Evolutionary conservation across 2,329 filamentous ascomycete species (phyloP), one percentile per base, ranked within the genome.

Genomic region (Knoxdaviesia proteae): DNA sequence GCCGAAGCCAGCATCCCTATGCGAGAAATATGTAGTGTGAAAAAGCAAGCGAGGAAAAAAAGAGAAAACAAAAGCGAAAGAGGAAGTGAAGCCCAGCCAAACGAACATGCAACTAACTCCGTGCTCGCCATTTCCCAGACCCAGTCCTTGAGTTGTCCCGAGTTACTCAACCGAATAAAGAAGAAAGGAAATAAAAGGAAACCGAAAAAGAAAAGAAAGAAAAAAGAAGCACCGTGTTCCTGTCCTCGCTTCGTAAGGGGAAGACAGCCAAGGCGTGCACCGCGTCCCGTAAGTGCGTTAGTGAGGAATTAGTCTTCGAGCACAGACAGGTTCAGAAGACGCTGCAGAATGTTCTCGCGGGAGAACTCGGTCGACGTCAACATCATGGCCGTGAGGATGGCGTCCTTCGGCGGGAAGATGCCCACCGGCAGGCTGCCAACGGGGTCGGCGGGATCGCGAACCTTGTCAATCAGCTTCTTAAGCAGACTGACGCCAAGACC

Each of bases 271-370:
- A 20, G 20, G 20, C 20, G 20, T 20, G 20, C 20, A 20, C 20
- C 20, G 20, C 2, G 20, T 20, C 20, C 20, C 20, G 20, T 20
- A 20, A 20, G 20, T 20, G 20, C 20, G 20, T 20, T 2, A 20
- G 20, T 20, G 20, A 20, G 20, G 20, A 20, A 2, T 20, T 20
- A 20, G 20, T 20, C 20, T 20, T 20, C 20, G 41, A 45, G 87
- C 41, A 67, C 87, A 36, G 83, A 81, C 56, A 84, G 83, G 59
- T 70, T 68, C 46, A 81, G 74, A 46, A 87, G 57, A 51, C 84
- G 74, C 52, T 74, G 74, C 46, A 87, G 59, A 50, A 86, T 65
- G 3, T 71, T 68, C 47, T 80, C 75, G 49, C 71, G 72, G 41
- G 74, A 63, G 64, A 71, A 74, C 50, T 74, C 71, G 2, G 64